Percentiles rank a stretch among this genome's conserved stretches.
Conservation (phyloP, 208 protist species). For the Acanthamoeba castellanii region DNA sequence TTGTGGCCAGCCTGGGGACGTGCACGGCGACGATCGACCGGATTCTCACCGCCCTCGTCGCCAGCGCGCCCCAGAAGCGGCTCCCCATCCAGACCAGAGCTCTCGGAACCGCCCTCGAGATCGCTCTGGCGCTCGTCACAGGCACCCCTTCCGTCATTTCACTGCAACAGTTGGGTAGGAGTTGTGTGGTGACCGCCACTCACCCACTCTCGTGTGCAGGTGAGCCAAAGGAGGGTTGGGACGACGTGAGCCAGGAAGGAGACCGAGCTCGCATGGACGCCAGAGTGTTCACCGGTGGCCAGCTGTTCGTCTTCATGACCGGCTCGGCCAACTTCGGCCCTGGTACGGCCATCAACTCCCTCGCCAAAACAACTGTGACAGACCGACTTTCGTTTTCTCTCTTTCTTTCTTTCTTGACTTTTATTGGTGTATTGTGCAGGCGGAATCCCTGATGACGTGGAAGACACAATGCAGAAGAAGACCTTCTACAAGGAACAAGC, state of each 20-base stretch:
- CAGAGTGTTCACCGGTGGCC: not conserved
- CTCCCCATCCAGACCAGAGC: slow-evolving; percentile 4
- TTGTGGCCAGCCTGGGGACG: not conserved
- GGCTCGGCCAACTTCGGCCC: slow-evolving; percentile 41
- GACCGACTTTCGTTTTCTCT: no score
- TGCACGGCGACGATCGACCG: not conserved
- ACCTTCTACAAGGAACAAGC: slow-evolving; percentile 50
- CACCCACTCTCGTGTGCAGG: not conserved
- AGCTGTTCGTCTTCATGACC: slow-evolving; percentile 47
- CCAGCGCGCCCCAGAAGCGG: slow-evolving; percentile 14
- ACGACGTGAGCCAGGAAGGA: not conserved
- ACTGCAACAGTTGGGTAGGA: no score
- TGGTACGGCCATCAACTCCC: not conserved
- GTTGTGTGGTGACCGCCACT: not conserved
- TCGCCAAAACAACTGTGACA: not conserved
- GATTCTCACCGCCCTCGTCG: slow-evolving; percentile 24
- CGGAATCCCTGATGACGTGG: not conserved
- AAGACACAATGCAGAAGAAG: slow-evolving; percentile 41
- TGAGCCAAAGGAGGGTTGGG: not conserved
- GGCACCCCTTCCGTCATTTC: not conserved
- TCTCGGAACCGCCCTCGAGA: slow-evolving; percentile 35
- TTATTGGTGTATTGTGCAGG: no score
- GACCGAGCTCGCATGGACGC: not conserved
- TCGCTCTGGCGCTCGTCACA: slow-evolving; percentile 4
- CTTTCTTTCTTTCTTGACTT: no score